Percentiles rank a stretch among this genome's conserved stretches.
These are phyloP conservation scores for Ophiostoma perfectum DNA, from an alignment of 2,329 filamentous ascomycete species.

Conservation along the genomic window DNA sequence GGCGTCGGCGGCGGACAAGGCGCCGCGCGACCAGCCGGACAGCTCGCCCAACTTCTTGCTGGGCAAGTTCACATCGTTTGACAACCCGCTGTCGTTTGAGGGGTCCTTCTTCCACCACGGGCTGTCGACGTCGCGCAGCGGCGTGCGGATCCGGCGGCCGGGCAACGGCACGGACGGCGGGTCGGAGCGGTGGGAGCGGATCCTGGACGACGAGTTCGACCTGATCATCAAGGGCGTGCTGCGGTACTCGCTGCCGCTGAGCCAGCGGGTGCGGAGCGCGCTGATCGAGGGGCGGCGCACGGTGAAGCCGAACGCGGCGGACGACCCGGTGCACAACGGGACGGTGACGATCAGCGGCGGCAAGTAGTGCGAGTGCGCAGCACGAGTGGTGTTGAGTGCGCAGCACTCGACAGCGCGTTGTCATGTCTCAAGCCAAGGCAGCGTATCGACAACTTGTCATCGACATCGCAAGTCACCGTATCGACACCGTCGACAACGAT, in stretches of 20 bases:
- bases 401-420: not conserved
- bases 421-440: too few species aligned
- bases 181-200: constrained; percentile 80
- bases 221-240: constrained; percentile 86
- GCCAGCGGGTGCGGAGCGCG: constrained; percentile 54
- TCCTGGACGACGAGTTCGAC: constrained; percentile 87
- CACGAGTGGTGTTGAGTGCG: not conserved
- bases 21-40: constrained; percentile 53
- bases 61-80: constrained; percentile 81
- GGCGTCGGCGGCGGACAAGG: constrained; percentile 32
- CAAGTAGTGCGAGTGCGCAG: not conserved
- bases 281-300: constrained; percentile 55
- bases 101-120: constrained; percentile 78
- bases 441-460: too few species aligned
- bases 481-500: too few species aligned
- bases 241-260: constrained; percentile 68
- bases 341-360: constrained; percentile 30
- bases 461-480: too few species aligned
- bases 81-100: constrained; percentile 83
- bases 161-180: constrained; percentile 87
- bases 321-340: constrained; percentile 43
- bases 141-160: constrained; percentile 74
- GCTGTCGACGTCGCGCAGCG: constrained; percentile 67
- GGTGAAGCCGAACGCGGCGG: constrained; percentile 59
- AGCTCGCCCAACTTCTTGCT: constrained; percentile 79